A percentile compares a stretch with the other conserved stretches of the same genome.
Evolutionary conservation across 129 eudicot species (phyloP).

Genomic region (Daucus carota): DNA sequence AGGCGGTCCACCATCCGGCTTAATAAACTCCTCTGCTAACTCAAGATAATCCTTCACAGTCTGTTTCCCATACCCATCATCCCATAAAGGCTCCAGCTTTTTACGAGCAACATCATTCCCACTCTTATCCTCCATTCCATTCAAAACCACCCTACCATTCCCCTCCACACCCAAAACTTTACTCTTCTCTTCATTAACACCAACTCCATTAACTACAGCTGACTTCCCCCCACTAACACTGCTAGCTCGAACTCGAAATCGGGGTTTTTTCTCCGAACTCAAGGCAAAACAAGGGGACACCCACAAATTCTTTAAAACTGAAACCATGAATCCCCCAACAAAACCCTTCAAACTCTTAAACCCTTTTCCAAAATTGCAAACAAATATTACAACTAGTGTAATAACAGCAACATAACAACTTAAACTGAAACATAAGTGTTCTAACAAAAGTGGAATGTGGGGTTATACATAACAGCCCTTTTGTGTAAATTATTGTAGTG

Average conservation of each 20-base stretch:
- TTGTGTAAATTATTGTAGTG: too few species aligned
- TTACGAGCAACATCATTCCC: constrained; percentile 16
- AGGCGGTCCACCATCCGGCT: constrained; percentile 83
- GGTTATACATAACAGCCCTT: too few species aligned
- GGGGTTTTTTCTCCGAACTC: constrained; percentile 28
- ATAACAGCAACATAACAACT: too few species aligned
- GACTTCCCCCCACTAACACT: constrained; percentile 38
- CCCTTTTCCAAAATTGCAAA: not conserved
- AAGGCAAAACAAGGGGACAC: constrained; percentile 30
- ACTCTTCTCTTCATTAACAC: constrained; percentile 23
- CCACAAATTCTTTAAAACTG: constrained; percentile 24
- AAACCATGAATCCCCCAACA: constrained; percentile 5
- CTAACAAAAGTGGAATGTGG: too few species aligned
- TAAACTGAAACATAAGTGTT: too few species aligned
- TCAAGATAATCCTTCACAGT: constrained; percentile 88
- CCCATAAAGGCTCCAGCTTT: constrained; percentile 72
- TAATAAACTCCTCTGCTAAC: constrained; percentile 46
- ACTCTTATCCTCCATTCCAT: constrained; percentile 17
- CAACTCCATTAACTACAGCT: constrained; percentile 32
- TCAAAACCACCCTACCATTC: constrained; percentile 28
- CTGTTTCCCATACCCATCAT: constrained; percentile 79
- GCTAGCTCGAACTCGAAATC: constrained; percentile 27
- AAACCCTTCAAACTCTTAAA: not conserved
- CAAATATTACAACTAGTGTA: too few species aligned
- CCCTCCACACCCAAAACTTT: constrained; percentile 24